A percentile compares a stretch with the other conserved stretches of the same genome.
These are phyloP conservation scores for Fusarium palustre DNA, from an alignment of 2,329 filamentous ascomycete species.

Conservation along the genomic window DNA sequence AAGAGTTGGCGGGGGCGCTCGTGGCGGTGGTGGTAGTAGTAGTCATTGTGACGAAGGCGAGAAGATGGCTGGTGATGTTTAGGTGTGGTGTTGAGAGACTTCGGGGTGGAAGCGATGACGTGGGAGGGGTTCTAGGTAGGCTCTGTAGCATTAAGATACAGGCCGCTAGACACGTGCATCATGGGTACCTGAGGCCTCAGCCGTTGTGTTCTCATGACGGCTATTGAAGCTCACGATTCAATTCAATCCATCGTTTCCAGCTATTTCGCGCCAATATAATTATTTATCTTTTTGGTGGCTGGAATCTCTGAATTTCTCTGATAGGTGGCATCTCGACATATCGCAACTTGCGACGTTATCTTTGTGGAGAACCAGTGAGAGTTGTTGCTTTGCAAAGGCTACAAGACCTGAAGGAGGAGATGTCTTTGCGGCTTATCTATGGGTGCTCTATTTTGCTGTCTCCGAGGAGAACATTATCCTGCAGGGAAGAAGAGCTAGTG, in stretches of 20 bases:
- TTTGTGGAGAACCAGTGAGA: conserved; percentile 32
- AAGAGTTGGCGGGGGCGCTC: conserved; percentile 48
- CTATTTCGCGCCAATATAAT: neutral
- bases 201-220: neutral
- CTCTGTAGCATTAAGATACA: neutral
- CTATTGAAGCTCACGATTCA: neutral
- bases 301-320: conserved; percentile 8
- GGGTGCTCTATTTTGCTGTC: neutral
- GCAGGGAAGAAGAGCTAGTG: conserved; percentile 18
- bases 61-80: conserved; percentile 20
- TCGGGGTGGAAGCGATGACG: conserved; percentile 31
- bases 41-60: conserved; percentile 22
- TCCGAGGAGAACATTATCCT: conserved; percentile 39
- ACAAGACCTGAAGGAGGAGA: neutral
- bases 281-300: neutral
- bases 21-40: conserved; percentile 1
- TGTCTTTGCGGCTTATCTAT: conserved; percentile 35
- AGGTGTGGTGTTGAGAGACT: conserved; percentile 21
- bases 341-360: conserved; percentile 18
- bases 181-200: neutral
- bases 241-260: neutral
- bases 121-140: conserved; percentile 23
- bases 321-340: neutral
- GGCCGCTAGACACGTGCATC: conserved; percentile 24
- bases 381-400: conserved; percentile 19